phyloP scores from a whole-genome alignment of 2,329 filamentous ascomycete species.

The Huntiella abstrusa region DNA sequence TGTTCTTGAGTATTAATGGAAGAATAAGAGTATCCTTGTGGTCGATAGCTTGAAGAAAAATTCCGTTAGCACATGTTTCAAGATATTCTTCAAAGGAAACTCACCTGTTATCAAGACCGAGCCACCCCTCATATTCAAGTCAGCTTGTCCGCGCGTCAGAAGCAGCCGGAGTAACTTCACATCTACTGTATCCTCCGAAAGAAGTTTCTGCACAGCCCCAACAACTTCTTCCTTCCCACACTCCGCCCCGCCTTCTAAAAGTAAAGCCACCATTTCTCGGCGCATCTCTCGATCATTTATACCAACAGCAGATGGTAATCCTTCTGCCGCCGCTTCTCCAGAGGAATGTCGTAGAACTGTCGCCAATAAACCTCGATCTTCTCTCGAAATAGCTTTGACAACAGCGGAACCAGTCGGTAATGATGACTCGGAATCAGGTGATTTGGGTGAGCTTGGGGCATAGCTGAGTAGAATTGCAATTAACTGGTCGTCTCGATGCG shows the following conservation, averaged over 20 bases:
- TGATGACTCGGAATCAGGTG: neutral
- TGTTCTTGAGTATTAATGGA: conserved; percentile 26
- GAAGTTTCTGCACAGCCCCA: conserved; percentile 22
- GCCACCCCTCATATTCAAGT: conserved; percentile 31
- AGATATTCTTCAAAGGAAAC: conserved; percentile 2
- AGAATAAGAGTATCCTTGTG: conserved; percentile 30
- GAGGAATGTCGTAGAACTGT: conserved; percentile 28
- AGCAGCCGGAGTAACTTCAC: conserved; percentile 29
- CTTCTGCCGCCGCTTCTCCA: conserved; percentile 27
- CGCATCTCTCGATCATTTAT: conserved; percentile 24
- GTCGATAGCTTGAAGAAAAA: conserved; percentile 17
- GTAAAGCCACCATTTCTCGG: conserved; percentile 27
- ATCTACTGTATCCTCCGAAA: conserved; percentile 29
- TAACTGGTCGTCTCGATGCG: conserved; percentile 29
- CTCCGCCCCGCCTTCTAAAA: conserved; percentile 27
- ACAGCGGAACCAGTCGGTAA: conserved; percentile 23
- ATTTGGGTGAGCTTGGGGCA: neutral
- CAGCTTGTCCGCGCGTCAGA: conserved; percentile 31
- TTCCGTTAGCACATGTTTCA: conserved; percentile 8
- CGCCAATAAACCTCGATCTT: conserved; percentile 27
- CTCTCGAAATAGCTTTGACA: conserved; percentile 27
- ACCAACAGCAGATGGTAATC: conserved; percentile 29
- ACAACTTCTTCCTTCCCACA: conserved; percentile 25
- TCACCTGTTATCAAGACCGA: conserved; percentile 22
- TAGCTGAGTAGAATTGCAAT: conserved; percentile 33